Percentiles rank a stretch among this genome's conserved stretches.
Evolutionary conservation across 225 moss, liverwort and hornwort genomes (phyloP).

Genomic region (Marchantia paleacea): DNA sequence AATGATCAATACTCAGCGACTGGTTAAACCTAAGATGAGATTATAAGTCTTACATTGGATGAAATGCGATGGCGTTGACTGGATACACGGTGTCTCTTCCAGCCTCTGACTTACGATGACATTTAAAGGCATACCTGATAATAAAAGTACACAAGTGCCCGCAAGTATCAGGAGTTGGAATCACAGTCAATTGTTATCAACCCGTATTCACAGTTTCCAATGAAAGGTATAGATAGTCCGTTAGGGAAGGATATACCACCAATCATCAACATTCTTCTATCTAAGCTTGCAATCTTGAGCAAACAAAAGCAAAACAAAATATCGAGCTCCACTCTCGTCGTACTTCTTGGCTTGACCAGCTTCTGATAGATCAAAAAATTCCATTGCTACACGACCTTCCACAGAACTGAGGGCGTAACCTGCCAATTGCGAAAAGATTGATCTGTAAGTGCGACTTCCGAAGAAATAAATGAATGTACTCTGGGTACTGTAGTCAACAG

Average conservation of each 20-base stretch:
- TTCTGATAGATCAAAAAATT: slow-evolving; percentile 95
- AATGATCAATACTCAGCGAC: too few relatives aligned
- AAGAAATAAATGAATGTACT: not conserved
- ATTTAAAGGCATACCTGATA: slow-evolving; percentile 90
- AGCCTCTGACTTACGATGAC: slow-evolving; percentile 96
- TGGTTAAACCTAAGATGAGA: not conserved
- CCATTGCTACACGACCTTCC: slow-evolving; percentile 99
- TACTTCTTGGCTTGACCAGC: slow-evolving; percentile 95
- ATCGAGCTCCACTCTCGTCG: not conserved
- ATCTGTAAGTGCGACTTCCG: not conserved
- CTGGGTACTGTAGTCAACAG: not conserved
- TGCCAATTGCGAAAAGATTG: slow-evolving; percentile 21
- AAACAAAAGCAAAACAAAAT: not conserved
- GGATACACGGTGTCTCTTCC: slow-evolving; percentile 98
- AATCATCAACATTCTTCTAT: too few relatives aligned
- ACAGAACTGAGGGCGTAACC: slow-evolving; percentile 99
- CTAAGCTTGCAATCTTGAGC: not conserved
- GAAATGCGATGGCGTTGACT: slow-evolving; percentile 96
- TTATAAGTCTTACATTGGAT: slow-evolving; percentile 62
- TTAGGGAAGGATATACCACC: too few relatives aligned
- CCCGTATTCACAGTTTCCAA: too few relatives aligned
- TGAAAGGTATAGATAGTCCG: too few relatives aligned
- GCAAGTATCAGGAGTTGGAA: not conserved
- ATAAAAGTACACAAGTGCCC: not conserved
- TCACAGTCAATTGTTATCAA: too few relatives aligned